Percentiles rank a stretch among this genome's conserved stretches.
These are phyloP conservation scores for Flueggea neowawraea DNA, from an alignment of 441 rosid species.

Conservation along the genomic window DNA sequence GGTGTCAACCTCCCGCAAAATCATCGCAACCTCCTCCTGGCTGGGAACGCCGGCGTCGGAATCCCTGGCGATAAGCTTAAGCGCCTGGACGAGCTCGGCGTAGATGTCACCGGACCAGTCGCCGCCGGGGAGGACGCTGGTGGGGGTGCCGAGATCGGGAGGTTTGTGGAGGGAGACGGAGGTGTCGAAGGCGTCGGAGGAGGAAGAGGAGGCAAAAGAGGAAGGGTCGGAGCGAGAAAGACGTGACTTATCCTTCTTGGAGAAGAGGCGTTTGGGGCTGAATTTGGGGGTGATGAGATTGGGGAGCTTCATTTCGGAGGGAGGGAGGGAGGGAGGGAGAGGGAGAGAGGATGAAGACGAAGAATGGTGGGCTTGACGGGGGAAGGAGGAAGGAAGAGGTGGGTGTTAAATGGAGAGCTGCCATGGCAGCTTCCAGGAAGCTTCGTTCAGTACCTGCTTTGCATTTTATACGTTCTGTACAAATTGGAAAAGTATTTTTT, in stretches of 20 bases:
- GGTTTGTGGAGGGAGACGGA: conserved; percentile 19
- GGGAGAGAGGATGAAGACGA: not conserved
- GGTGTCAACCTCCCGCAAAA: conserved; percentile 33
- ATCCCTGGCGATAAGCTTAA: conserved; percentile 55
- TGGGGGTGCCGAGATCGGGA: conserved; percentile 42
- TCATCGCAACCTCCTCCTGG: conserved; percentile 55
- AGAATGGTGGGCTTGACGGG: conserved; percentile 9
- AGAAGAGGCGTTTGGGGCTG: conserved; percentile 63
- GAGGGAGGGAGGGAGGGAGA: not conserved
- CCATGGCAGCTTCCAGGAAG: conserved; percentile 80
- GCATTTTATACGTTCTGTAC: not conserved
- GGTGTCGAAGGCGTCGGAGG: conserved; percentile 37
- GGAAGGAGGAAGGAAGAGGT: conserved; percentile 5
- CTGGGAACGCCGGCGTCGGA: conserved; percentile 52
- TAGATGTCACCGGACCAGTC: conserved; percentile 43
- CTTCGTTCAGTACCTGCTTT: conserved; percentile 30
- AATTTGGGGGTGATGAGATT: conserved; percentile 29
- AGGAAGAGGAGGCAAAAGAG: conserved; percentile 48
- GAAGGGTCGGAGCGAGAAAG: conserved; percentile 59
- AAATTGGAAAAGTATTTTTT: not conserved
- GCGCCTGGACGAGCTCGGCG: conserved; percentile 46
- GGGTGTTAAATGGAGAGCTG: conserved; percentile 36
- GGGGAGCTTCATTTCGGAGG: conserved; percentile 48
- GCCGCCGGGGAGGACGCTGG: conserved; percentile 49
- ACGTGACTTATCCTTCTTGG: conserved; percentile 35